Evolutionary conservation across 2,329 filamentous ascomycete genomes (phyloP).

Genomic region (Arthroderma sp.): DNA sequence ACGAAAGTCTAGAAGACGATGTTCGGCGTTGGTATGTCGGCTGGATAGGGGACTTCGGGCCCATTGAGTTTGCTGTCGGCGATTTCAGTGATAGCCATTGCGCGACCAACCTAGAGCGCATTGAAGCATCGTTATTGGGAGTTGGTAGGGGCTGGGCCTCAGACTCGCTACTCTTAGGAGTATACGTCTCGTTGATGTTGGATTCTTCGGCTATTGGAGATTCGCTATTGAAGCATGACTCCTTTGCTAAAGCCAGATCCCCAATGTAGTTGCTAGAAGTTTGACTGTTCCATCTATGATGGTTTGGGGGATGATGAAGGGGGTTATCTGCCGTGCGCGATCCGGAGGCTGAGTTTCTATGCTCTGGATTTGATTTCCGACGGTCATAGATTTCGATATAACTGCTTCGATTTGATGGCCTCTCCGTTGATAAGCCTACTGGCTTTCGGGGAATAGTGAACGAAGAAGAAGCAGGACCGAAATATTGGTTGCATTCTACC

Average conservation of each 20-base stretch:
- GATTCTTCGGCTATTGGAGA: too few species aligned
- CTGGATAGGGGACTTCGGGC: too few species aligned
- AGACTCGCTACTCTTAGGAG: too few species aligned
- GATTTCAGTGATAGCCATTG: slow-evolving; percentile 1
- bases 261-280: neutral
- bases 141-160: too few species aligned
- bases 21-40: too few species aligned
- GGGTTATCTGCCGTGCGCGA: slow-evolving; percentile 1
- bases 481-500: slow-evolving; percentile 8
- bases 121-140: too few species aligned
- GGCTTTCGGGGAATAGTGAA: slow-evolving; percentile 25
- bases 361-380: slow-evolving; percentile 2
- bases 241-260: neutral
- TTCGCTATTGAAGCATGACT: neutral
- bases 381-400: slow-evolving; percentile 5
- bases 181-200: too few species aligned
- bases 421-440: slow-evolving; percentile 3
- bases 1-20: neutral
- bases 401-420: slow-evolving; percentile 1
- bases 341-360: neutral
- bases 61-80: too few species aligned
- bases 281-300: too few species aligned
- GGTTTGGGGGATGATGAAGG: neutral
- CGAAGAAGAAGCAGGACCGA: slow-evolving; percentile 12
- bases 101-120: neutral